A percentile compares a stretch with the other conserved stretches of the same genome.
phyloP scores from a whole-genome alignment of 2,329 filamentous ascomycete genomes.

The Penicillium sp. region DNA sequence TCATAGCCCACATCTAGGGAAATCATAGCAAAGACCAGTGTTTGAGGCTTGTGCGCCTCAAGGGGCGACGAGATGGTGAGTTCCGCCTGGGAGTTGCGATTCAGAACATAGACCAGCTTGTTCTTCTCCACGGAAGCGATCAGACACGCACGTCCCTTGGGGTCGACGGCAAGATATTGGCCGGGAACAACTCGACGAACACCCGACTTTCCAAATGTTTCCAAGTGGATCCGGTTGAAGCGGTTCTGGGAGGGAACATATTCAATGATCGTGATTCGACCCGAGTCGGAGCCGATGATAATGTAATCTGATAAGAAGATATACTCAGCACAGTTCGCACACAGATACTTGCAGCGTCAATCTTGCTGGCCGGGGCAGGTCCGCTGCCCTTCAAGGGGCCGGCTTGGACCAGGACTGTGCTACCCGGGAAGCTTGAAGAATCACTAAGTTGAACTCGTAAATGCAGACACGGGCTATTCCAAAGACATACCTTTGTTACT shows the following conservation, averaged over 20 bases:
- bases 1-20: constrained; percentile 95
- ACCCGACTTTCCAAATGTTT: constrained; percentile 98
- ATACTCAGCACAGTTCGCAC: constrained; percentile 48
- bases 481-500: constrained; percentile 85
- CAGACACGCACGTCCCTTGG: constrained; percentile 92
- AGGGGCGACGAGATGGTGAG: constrained; percentile 96
- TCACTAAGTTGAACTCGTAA: constrained; percentile 69
- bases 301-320: constrained; percentile 74
- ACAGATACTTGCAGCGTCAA: constrained; percentile 34
- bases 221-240: constrained; percentile 87
- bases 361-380: constrained; percentile 40
- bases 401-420: constrained; percentile 47
- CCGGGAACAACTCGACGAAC: constrained; percentile 91
- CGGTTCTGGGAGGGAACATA: constrained; percentile 85
- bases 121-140: constrained; percentile 97
- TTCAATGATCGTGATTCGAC: constrained; percentile 90
- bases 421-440: constrained; percentile 65
- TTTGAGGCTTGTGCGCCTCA: constrained; percentile 92
- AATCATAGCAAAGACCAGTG: constrained; percentile 84
- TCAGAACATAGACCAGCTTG: constrained; percentile 98
- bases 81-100: constrained; percentile 91
- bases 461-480: constrained; percentile 18
- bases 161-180: constrained; percentile 93
- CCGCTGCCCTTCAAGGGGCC: constrained; percentile 31
- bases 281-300: constrained; percentile 93